Base-by-base conservation (phyloP, 768 basidiomycete species). In the Amanita exitialis region DNA sequence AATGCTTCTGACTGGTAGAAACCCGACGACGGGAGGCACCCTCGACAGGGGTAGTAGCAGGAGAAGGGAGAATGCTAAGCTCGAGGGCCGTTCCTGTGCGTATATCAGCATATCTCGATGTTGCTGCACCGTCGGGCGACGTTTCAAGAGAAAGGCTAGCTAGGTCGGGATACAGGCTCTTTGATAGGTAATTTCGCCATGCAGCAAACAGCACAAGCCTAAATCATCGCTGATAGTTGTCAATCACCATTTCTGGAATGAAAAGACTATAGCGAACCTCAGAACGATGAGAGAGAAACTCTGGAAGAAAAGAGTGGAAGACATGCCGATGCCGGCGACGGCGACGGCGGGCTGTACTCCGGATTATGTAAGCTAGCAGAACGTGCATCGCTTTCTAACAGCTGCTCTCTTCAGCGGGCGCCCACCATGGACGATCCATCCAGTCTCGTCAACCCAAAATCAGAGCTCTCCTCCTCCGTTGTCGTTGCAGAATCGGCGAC, bases 91-190 rank as follows among this genome's bases (percentile, higher is more conserved):
- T 45, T 58, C 43, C 42, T 47, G 39, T 38, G 53, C 56, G 41
- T 44, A 44, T 32, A 54, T 64, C 15, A 56, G 51, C 47, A 56
- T 50, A 43, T 51, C 47, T 9, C 27, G 39, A 46, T 57, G 58
- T 51, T 61, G 65, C 27, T 54, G 53, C 27, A 59, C 21, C 30
- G 28, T 9, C 39, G 51, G 53, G 41, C 52, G 41, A 37, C 56
- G 20, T 27, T 54, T n/a, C 48, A 68, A 64, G 0, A 77, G 73
- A 4, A 79, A 62, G 45, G 64, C 65, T 44, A 72, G 76, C 43
- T 6, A 87, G 66, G 62, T 84, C 77, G 36, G 76, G 73, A 63
- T 82, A 84, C 0, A 86, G 69, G 42, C 70, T 74, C 21, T 70
- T 69, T 3, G 81, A 68, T 34, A 87, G 67, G 56, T 78, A 82